A percentile compares a stretch with the other conserved stretches of the same genome.
Conservation (phyloP, 2,329 filamentous ascomycete species). For the Nannizziopsis arthrosporioides region DNA sequence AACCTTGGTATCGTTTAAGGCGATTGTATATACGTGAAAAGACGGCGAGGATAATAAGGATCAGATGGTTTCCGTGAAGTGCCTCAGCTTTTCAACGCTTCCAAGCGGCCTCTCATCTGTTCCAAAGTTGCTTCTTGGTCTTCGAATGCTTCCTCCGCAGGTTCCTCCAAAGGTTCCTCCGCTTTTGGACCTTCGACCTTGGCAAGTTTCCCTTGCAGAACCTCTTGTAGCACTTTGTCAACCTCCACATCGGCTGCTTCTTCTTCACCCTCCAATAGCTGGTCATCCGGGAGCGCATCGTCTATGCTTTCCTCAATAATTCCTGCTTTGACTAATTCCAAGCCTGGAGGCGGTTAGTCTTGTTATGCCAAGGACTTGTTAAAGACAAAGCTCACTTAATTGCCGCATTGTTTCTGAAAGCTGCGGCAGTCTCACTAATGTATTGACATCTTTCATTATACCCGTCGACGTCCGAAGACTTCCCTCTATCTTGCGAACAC, state of each 20-base stretch:
- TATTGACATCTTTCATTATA: conserved; percentile 96
- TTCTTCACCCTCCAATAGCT: conserved; percentile 57
- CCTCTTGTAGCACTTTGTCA: conserved; percentile 83
- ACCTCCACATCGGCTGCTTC: conserved; percentile 76
- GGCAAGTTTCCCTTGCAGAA: conserved; percentile 69
- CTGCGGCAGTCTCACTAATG: conserved; percentile 70
- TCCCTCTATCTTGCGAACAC: conserved; percentile 88
- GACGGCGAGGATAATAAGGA: not conserved
- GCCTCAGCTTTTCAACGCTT: conserved; percentile 73
- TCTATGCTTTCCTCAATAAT: conserved; percentile 97
- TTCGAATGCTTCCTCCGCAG: conserved; percentile 60
- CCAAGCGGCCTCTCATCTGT: conserved; percentile 83
- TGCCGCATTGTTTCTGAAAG: conserved; percentile 82
- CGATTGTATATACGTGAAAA: not conserved
- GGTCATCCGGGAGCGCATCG: conserved; percentile 65
- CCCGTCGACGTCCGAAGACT: conserved; percentile 74
- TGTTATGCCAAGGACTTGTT: not conserved
- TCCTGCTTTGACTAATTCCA: conserved; percentile 81
- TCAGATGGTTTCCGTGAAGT: not conserved
- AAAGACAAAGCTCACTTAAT: conserved; percentile 15
- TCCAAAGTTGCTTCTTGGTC: conserved; percentile 83
- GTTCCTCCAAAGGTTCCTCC: conserved; percentile 37
- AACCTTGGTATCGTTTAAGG: not conserved
- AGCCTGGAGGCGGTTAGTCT: conserved; percentile 11
- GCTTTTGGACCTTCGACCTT: conserved; percentile 44